A percentile compares a stretch with the other conserved stretches of the same genome.
phyloP scores from a whole-genome alignment of 176 grass and related monocot genomes.

The Avena eriantha region DNA sequence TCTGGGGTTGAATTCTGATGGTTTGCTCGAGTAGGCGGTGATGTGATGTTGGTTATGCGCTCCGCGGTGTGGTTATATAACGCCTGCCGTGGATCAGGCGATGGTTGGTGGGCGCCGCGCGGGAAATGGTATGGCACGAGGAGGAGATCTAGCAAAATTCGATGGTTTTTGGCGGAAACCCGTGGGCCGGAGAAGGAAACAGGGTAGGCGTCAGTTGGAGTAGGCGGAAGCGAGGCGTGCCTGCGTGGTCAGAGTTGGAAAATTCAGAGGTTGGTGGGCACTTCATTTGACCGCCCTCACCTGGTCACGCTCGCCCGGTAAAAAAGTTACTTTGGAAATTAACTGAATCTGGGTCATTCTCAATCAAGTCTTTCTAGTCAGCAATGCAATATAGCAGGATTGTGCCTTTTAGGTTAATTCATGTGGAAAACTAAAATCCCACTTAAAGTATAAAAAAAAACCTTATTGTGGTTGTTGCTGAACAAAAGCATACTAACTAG shows the following conservation, averaged over 20 bases:
- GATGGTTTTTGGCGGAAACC: slow-evolving; percentile 32
- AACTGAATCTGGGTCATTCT: too few species aligned
- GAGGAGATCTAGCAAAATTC: neutral
- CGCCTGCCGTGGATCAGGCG: neutral
- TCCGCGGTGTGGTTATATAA: neutral
- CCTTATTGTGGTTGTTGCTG: too few species aligned
- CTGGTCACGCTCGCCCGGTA: neutral
- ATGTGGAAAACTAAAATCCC: too few species aligned
- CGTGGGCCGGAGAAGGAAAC: slow-evolving; percentile 37
- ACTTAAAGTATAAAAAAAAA: too few species aligned
- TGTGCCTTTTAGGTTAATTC: too few species aligned
- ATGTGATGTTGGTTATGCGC: neutral
- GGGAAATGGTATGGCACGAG: neutral
- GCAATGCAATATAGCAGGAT: too few species aligned
- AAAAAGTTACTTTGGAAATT: too few species aligned
- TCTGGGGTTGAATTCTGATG: neutral
- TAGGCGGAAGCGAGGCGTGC: neutral
- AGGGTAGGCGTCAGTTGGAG: slow-evolving; percentile 15
- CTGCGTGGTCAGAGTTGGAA: neutral
- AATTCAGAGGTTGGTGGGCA: neutral
- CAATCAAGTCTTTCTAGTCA: too few species aligned
- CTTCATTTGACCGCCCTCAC: neutral
- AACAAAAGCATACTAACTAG: too few species aligned
- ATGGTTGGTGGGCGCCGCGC: neutral
- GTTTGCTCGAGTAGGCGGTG: neutral